Conservation (phyloP, 73 alveolate species). For the Stentor coeruleus region DNA sequence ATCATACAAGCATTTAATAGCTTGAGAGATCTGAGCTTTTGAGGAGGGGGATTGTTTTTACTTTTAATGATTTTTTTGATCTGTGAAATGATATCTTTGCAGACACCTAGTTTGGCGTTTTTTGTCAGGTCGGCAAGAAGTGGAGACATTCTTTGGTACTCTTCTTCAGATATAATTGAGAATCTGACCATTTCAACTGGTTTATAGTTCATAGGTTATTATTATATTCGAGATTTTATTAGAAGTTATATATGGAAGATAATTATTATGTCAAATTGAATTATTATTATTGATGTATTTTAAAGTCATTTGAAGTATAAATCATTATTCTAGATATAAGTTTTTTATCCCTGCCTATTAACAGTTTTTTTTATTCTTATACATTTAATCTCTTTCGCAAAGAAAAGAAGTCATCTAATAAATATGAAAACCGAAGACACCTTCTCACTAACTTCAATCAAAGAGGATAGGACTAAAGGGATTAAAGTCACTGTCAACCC, state of each 20-base stretch:
- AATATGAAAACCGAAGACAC: background rate
- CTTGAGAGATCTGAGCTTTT: background rate
- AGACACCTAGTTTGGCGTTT: background rate
- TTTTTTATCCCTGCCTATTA: too few species aligned
- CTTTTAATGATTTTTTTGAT: background rate
- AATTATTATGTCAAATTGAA: too few species aligned
- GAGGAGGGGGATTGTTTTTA: background rate
- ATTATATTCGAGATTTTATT: too few species aligned
- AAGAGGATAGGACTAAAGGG: background rate
- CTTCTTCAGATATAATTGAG: background rate
- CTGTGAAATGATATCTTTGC: conserved; percentile 3
- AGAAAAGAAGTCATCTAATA: too few species aligned
- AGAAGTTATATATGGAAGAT: too few species aligned
- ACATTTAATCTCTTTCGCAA: too few species aligned
- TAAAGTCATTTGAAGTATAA: too few species aligned
- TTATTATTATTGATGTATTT: too few species aligned
- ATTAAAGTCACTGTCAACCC: background rate
- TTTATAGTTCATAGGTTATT: too few species aligned
- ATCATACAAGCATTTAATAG: background rate
- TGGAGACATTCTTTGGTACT: background rate
- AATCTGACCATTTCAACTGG: background rate
- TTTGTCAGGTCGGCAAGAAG: background rate
- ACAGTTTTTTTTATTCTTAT: too few species aligned
- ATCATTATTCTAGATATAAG: too few species aligned
- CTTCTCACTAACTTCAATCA: conserved; percentile 9